Base-by-base conservation (phyloP, 2,329 filamentous ascomycete species). In the Fusarium sp. region DNA sequence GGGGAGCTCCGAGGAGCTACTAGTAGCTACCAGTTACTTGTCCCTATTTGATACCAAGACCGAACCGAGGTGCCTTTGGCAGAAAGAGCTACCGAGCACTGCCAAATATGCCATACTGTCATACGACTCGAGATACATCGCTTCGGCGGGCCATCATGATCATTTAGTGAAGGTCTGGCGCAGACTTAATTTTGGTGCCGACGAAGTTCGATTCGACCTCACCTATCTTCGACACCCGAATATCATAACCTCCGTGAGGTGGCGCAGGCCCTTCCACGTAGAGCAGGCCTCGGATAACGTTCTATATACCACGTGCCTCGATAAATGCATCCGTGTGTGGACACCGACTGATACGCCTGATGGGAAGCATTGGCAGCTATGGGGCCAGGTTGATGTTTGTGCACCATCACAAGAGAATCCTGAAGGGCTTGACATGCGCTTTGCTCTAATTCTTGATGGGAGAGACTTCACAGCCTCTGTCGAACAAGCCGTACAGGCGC, bases 101-200 rank as follows among this genome's bases (percentile, higher is more conserved):
- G 88, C 88, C 37, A 92, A 92, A 75, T 87, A 91, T 59, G 94
- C 94, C 4, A 83, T 86, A 10, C 89, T 97, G 71, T 97, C 95
- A 2, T 93, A 93, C 67, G 95, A 97, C 77, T 94, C 93, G 13
- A 90, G 90, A 20, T 89, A 97, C 64, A 93, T 98, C 54, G 95
- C 94, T 18, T 94, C 92, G 2, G 87, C 92, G 13, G 92, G 93
- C 41, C 83, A 85, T 50, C 88, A 92, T 76, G 96, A 98, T 78
- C 86, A 91, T 52, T 82, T 98, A 20, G 89, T 97, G 70, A 98
- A 99, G 80, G 87, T 98, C 73, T 99, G 97, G 96, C 89, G 94
- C 67, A 88, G 95, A 54, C 83, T 97, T 26, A 92, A 91, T 10
- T 97, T 95, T 76, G 93, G 93, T 15, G 86, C 89, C 1, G 91